Base-by-base conservation (phyloP, 257 asterid genomes). In the Nicotiana knightiana region DNA sequence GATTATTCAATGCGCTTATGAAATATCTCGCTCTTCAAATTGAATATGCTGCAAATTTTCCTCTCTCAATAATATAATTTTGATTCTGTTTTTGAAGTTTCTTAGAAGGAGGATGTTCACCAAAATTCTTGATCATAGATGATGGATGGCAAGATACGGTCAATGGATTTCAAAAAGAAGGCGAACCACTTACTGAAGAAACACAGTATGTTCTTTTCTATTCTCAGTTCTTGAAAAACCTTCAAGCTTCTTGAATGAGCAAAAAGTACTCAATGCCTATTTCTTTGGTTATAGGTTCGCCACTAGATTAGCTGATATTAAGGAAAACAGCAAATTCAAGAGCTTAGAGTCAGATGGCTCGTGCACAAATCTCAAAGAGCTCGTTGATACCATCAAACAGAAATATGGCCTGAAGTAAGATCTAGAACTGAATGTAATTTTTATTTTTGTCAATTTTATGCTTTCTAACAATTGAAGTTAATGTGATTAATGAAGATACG, bases 91-190 rank as follows among this genome's bases (percentile, higher is more conserved):
- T 9, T 68, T 66, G 17, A 85, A 91, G 93, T 63, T 91, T 92
- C 10, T 81, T 71, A 28, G 93, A 89, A 77, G 93, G 95, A 2
- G 95, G 93, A 2, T 75, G 86, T 76, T 79, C 96, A 13, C 93
- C 96, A 0, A 93, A 88, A 78, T 89, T 88, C 86, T 70, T 93
- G 80, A 88, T 93, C 85, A 89, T 93, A 64, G 97, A 93, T 57
- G 96, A 93, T 43, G 97, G 96, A 51, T 93, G 97, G 97, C 97
- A 93, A 83, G 91, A 89, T 9, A 87, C 91, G 0, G 82, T 26
- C 1, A 92, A 92, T 21, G 94, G 91, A 62, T 89, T 89, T 63
- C 82, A 73, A 8, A 90, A 88, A 77, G 93, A 85, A 81, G 93
- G 93, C 30, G 87, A 91, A 79, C 89, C 93, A 2, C 26, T 79